phyloP scores from a whole-genome alignment of 805 yeast genomes.

The Yamadazyma sp. region DNA sequence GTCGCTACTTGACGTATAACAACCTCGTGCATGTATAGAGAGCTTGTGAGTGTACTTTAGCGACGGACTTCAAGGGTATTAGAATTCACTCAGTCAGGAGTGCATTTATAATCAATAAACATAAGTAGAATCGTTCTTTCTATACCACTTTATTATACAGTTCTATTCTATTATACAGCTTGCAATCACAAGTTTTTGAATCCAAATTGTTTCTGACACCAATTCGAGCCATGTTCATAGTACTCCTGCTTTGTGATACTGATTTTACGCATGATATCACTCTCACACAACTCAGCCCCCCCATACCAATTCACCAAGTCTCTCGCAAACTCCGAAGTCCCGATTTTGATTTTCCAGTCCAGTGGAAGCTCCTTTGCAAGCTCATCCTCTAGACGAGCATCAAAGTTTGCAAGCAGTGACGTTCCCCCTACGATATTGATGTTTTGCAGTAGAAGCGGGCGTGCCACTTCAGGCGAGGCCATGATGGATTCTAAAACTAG shows the following conservation, averaged over 20 bases:
- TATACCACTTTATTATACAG: too few species aligned
- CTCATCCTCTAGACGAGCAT: conserved; percentile 58
- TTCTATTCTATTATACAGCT: neutral
- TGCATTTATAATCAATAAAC: too few species aligned
- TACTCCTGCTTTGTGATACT: conserved; percentile 78
- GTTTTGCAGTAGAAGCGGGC: conserved; percentile 78
- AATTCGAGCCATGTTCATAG: conserved; percentile 74
- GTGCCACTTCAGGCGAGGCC: conserved; percentile 66
- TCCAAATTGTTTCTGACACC: conserved; percentile 54
- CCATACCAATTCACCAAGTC: conserved; percentile 41
- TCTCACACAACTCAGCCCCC: conserved; percentile 31
- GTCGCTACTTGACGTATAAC: conserved; percentile 77
- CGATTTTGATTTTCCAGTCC: conserved; percentile 62
- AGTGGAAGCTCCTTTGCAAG: conserved; percentile 67
- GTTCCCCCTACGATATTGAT: conserved; percentile 83
- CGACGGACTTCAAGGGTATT: too few species aligned
- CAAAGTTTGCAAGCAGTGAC: conserved; percentile 66
- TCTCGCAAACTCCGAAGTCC: conserved; percentile 9
- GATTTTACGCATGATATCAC: conserved; percentile 48
- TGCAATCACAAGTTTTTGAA: conserved; percentile 26
- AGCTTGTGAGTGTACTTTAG: too few species aligned
- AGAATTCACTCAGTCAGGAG: too few species aligned
- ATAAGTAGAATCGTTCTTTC: too few species aligned
- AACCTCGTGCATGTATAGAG: conserved; percentile 48
- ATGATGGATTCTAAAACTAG: conserved; percentile 68